A percentile compares a stretch with the other conserved stretches of the same genome.
Conservation (phyloP, 2,329 filamentous ascomycete species). For the Colletotrichum higginsianum region DNA sequence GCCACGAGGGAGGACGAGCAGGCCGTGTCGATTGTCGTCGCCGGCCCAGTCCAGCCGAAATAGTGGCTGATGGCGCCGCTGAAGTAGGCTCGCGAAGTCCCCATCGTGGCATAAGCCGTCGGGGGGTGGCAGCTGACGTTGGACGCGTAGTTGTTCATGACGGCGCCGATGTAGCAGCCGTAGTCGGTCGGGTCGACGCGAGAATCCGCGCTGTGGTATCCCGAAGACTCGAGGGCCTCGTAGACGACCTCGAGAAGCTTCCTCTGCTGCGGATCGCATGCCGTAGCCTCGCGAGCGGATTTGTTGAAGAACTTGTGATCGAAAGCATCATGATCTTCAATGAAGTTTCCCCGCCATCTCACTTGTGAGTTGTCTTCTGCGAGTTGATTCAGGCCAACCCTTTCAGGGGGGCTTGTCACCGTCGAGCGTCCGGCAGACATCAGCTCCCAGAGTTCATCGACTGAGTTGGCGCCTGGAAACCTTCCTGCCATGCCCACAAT, state of each 20-base stretch:
- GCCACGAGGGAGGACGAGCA: slow-evolving; percentile 54
- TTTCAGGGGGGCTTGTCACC: slow-evolving; percentile 11
- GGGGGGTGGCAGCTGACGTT: slow-evolving; percentile 54
- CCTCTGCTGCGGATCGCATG: slow-evolving; percentile 58
- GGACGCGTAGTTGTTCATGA: slow-evolving; percentile 55
- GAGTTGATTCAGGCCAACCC: slow-evolving; percentile 9
- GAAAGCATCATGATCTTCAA: slow-evolving; percentile 48
- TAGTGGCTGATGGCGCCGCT: slow-evolving; percentile 53
- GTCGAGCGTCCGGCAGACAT: slow-evolving; percentile 39
- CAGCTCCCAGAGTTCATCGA: slow-evolving; percentile 54
- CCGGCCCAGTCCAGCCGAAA: slow-evolving; percentile 57
- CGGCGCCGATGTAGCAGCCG: slow-evolving; percentile 55
- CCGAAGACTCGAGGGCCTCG: slow-evolving; percentile 53
- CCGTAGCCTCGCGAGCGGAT: slow-evolving; percentile 46
- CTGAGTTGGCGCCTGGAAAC: slow-evolving; percentile 57
- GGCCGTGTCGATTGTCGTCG: slow-evolving; percentile 55
- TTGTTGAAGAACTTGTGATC: slow-evolving; percentile 59
- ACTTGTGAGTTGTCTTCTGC: not conserved
- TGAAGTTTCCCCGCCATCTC: slow-evolving; percentile 46
- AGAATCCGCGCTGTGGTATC: slow-evolving; percentile 43
- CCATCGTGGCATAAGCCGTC: slow-evolving; percentile 56
- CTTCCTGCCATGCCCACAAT: slow-evolving; percentile 60
- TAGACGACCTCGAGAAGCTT: slow-evolving; percentile 57
- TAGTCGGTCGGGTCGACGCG: slow-evolving; percentile 42
- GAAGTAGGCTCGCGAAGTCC: slow-evolving; percentile 52